These are phyloP conservation scores for Vinca minor DNA, from an alignment of 257 asterid species.

Conservation along the genomic window DNA sequence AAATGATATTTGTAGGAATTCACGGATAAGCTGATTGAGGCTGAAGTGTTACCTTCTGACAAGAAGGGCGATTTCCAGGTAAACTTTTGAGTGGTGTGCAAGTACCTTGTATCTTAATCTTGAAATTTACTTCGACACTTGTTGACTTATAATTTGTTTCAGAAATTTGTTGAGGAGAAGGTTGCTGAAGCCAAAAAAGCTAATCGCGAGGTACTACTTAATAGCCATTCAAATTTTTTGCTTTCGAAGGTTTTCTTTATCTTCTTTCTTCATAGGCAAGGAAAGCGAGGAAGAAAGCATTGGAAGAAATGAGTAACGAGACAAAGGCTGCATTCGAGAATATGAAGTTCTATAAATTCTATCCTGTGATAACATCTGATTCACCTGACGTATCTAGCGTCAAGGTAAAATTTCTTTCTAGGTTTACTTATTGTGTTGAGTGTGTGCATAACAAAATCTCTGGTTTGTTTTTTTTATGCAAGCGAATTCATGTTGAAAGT, in stretches of 20 bases:
- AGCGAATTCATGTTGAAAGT: neutral
- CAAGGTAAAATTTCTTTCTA: constrained; percentile 42
- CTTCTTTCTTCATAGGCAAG: constrained; percentile 46
- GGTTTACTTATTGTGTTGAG: neutral
- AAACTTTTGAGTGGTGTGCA: constrained; percentile 11
- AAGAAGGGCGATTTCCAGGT: constrained; percentile 70
- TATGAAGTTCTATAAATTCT: constrained; percentile 70
- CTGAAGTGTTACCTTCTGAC: constrained; percentile 58
- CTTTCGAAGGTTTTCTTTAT: neutral
- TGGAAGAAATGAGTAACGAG: constrained; percentile 63
- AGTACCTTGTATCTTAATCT: constrained; percentile 7
- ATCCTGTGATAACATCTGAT: constrained; percentile 66
- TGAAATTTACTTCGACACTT: neutral
- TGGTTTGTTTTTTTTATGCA: too few species aligned
- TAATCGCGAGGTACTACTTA: constrained; percentile 54
- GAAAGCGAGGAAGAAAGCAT: constrained; percentile 70
- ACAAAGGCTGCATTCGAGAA: constrained; percentile 59
- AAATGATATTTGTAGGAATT: constrained; percentile 41
- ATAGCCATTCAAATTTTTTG: neutral
- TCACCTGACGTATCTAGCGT: constrained; percentile 73
- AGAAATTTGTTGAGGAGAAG: constrained; percentile 70
- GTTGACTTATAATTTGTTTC: constrained; percentile 6
- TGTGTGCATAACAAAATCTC: constrained; percentile 3
- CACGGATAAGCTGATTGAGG: constrained; percentile 59
- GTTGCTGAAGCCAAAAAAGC: constrained; percentile 67